These are phyloP conservation scores for Loxodes magnus DNA, from an alignment of 73 alveolate genomes.

Conservation along the genomic window DNA sequence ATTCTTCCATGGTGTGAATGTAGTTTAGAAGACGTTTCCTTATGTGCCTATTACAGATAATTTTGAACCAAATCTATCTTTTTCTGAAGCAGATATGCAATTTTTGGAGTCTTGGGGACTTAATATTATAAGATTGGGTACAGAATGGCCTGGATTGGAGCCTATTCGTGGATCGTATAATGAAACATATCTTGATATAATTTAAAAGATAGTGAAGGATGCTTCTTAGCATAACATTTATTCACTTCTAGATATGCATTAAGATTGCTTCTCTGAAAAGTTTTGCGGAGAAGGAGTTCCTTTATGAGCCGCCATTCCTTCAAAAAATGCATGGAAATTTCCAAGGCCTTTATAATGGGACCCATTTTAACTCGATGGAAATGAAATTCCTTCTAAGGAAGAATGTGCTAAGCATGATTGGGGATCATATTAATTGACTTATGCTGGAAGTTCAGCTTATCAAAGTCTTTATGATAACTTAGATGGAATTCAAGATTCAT, in stretches of 20 bases:
- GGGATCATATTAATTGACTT: conserved; percentile 6
- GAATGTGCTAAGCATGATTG: conserved; percentile 1
- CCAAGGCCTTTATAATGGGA: background rate
- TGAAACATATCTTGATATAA: conserved; percentile 6
- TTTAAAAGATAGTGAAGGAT: conserved; percentile 1
- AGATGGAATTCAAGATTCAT: conserved; percentile 5
- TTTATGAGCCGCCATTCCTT: conserved; percentile 6
- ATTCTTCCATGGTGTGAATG: conserved; percentile 8
- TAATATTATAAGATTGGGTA: conserved; percentile 8
- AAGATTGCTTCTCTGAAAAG: conserved; percentile 6
- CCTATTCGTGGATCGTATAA: background rate
- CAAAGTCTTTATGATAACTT: conserved; percentile 6
- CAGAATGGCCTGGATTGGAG: conserved; percentile 11
- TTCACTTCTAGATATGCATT: conserved; percentile 5
- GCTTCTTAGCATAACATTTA: conserved; percentile 9
- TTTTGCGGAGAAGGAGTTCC: conserved; percentile 13
- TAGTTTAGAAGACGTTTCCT: background rate
- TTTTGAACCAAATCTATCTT: conserved; percentile 3
- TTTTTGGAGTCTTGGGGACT: conserved; percentile 8
- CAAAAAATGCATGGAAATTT: background rate
- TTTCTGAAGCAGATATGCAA: conserved; percentile 1
- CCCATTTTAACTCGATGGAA: background rate
- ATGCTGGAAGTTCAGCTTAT: background rate
- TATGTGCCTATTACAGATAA: background rate
- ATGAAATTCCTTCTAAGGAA: background rate